These are phyloP conservation scores for Hymenoscyphus scutula DNA, from an alignment of 2,329 filamentous ascomycete species.

Conservation along the genomic window DNA sequence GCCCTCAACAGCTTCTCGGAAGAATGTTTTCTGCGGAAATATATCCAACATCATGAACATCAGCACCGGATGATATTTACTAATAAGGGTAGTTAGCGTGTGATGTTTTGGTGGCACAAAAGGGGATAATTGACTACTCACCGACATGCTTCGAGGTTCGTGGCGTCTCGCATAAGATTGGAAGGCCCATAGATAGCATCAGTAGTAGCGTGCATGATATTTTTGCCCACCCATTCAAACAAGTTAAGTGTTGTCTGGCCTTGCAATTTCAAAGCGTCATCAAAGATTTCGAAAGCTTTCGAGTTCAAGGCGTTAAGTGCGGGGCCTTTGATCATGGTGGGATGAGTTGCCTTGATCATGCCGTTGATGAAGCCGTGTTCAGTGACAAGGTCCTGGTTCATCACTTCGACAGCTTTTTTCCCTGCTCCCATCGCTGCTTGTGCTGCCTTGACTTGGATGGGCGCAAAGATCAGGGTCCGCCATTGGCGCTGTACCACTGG, in stretches of 20 bases:
- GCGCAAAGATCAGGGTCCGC: constrained; percentile 1
- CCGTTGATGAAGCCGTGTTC: constrained; percentile 13
- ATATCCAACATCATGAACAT: constrained; percentile 8
- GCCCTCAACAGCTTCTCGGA: neutral
- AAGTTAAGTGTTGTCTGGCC: constrained; percentile 36
- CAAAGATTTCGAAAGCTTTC: constrained; percentile 7
- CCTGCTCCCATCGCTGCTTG: constrained; percentile 10
- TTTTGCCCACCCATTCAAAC: constrained; percentile 39
- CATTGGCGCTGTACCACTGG: constrained; percentile 7
- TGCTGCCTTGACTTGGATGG: constrained; percentile 12
- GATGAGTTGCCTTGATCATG: constrained; percentile 8
- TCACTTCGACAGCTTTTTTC: constrained; percentile 5
- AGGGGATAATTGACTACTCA: constrained; percentile 1
- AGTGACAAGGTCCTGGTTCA: constrained; percentile 7
- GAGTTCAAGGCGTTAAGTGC: constrained; percentile 13
- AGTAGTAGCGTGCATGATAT: constrained; percentile 40
- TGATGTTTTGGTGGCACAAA: constrained; percentile 1
- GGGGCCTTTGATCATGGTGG: constrained; percentile 9
- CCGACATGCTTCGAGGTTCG: constrained; percentile 4
- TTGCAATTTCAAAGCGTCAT: neutral
- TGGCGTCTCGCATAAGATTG: constrained; percentile 37
- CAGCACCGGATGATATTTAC: neutral
- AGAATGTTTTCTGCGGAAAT: neutral
- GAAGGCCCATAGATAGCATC: constrained; percentile 43
- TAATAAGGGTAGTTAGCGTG: neutral